Conservation (phyloP, 1,139 yeast genomes). For the Zygosaccharomyces sapae region DNA sequence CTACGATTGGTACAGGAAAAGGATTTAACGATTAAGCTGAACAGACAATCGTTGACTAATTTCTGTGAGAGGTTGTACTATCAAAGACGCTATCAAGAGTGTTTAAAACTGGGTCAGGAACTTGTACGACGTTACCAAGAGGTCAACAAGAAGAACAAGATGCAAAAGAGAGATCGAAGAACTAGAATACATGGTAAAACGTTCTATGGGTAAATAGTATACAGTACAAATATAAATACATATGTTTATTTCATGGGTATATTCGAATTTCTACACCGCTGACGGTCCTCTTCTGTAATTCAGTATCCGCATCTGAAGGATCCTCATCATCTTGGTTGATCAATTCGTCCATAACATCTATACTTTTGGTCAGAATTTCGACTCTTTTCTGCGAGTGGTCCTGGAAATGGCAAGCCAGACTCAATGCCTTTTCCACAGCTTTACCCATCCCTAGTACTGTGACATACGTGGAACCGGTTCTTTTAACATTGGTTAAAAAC, state of each 20-base stretch:
- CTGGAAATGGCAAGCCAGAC: slow-evolving; percentile 51
- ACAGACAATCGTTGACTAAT: slow-evolving; percentile 29
- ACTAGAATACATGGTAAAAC: slow-evolving; percentile 41
- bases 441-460: slow-evolving; percentile 67
- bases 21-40: slow-evolving; percentile 26
- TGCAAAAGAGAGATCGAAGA: slow-evolving; percentile 49
- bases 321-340: slow-evolving; percentile 26
- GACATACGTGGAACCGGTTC: slow-evolving; percentile 43
- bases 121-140: slow-evolving; percentile 35
- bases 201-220: slow-evolving; percentile 33
- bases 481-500: slow-evolving; percentile 39
- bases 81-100: slow-evolving; percentile 43
- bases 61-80: slow-evolving; percentile 46
- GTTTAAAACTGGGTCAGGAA: slow-evolving; percentile 40
- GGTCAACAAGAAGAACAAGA: slow-evolving; percentile 35
- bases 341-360: slow-evolving; percentile 63
- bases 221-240: background rate
- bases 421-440: slow-evolving; percentile 52
- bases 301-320: slow-evolving; percentile 38
- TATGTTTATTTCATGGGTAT: slow-evolving; percentile 27
- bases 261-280: slow-evolving; percentile 58
- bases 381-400: slow-evolving; percentile 45
- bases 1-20: slow-evolving; percentile 6
- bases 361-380: slow-evolving; percentile 54
- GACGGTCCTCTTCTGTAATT: slow-evolving; percentile 49